A percentile compares a stretch with the other conserved stretches of the same genome.
phyloP scores from a whole-genome alignment of 2,329 filamentous ascomycete species.

The Aspergillus sp. region DNA sequence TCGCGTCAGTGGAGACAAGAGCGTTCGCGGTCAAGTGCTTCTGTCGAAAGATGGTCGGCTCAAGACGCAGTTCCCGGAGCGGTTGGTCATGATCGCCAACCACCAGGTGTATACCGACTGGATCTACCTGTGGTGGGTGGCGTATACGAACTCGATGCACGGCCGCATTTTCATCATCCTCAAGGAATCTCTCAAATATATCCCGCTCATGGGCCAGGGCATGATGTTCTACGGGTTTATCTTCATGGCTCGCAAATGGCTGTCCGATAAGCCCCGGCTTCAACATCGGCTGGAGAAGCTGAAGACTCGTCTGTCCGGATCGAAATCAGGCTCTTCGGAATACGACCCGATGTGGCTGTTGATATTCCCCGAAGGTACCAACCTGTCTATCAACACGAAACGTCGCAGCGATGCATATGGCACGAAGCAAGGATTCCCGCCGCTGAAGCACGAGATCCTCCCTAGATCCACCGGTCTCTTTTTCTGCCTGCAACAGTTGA shows the following conservation, averaged over 20 bases:
- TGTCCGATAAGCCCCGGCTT: slow-evolving; percentile 58
- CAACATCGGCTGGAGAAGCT: slow-evolving; percentile 56
- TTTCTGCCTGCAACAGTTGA: slow-evolving; percentile 60
- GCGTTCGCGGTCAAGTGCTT: slow-evolving; percentile 57
- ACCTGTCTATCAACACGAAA: slow-evolving; percentile 56
- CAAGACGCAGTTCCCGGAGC: slow-evolving; percentile 58
- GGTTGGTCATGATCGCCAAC: slow-evolving; percentile 62
- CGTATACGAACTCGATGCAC: slow-evolving; percentile 64
- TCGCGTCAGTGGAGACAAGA: slow-evolving; percentile 60
- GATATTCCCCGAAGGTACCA: slow-evolving; percentile 65
- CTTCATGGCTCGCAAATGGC: slow-evolving; percentile 63
- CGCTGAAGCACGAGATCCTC: slow-evolving; percentile 59
- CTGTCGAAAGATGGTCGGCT: slow-evolving; percentile 57
- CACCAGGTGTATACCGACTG: slow-evolving; percentile 69
- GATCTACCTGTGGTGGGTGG: slow-evolving; percentile 67
- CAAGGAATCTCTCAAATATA: slow-evolving; percentile 63
- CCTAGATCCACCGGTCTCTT: slow-evolving; percentile 60
- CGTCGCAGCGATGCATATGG: slow-evolving; percentile 57
- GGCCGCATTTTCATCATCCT: slow-evolving; percentile 65
- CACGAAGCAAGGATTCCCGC: slow-evolving; percentile 54
- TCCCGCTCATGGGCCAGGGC: slow-evolving; percentile 61
- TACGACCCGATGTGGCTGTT: slow-evolving; percentile 65
- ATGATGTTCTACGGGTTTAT: slow-evolving; percentile 67
- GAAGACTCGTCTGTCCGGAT: slow-evolving; percentile 50
- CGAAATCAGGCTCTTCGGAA: slow-evolving; percentile 43